phyloP scores from a whole-genome alignment of 2,329 filamentous ascomycete species.

The Coniochaeta pulveracea region DNA sequence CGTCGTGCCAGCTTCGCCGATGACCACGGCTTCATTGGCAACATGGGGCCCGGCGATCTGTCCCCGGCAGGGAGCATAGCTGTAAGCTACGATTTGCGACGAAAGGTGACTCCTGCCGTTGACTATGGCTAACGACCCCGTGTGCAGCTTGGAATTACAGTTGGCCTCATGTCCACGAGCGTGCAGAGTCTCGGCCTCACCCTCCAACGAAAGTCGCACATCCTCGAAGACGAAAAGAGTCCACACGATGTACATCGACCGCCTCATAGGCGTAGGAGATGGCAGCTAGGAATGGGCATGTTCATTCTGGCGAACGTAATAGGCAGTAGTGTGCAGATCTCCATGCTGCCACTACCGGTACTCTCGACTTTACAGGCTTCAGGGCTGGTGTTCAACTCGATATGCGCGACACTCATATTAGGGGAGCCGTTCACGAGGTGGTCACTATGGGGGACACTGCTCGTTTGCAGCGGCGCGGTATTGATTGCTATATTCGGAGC shows the following conservation, averaged over 20 bases:
- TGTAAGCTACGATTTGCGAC: slow-evolving; percentile 33
- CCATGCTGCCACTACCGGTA: slow-evolving; percentile 84
- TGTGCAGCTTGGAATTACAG: slow-evolving; percentile 73
- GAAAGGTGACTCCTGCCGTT: background rate
- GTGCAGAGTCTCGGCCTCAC: slow-evolving; percentile 92
- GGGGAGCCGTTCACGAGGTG: slow-evolving; percentile 89
- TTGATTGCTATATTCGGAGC: slow-evolving; percentile 91
- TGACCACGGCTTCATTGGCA: slow-evolving; percentile 31
- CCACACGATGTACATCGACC: slow-evolving; percentile 69
- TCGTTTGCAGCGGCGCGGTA: slow-evolving; percentile 81
- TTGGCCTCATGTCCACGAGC: slow-evolving; percentile 86
- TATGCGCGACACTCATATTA: slow-evolving; percentile 87
- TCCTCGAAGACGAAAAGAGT: slow-evolving; percentile 91
- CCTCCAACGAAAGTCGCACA: slow-evolving; percentile 93
- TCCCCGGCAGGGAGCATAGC: slow-evolving; percentile 69
- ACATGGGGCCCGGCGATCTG: slow-evolving; percentile 66
- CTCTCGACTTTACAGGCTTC: slow-evolving; percentile 92
- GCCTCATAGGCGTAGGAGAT: slow-evolving; percentile 80
- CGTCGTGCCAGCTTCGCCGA: slow-evolving; percentile 23
- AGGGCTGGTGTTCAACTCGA: slow-evolving; percentile 95
- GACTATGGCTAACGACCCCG: slow-evolving; percentile 11
- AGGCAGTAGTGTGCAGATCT: slow-evolving; percentile 95
- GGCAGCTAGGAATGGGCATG: slow-evolving; percentile 97
- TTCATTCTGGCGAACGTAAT: slow-evolving; percentile 91
- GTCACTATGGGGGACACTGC: slow-evolving; percentile 79